Base-by-base conservation (phyloP, 805 yeast species). In the Metschnikowia picachoensis region DNA sequence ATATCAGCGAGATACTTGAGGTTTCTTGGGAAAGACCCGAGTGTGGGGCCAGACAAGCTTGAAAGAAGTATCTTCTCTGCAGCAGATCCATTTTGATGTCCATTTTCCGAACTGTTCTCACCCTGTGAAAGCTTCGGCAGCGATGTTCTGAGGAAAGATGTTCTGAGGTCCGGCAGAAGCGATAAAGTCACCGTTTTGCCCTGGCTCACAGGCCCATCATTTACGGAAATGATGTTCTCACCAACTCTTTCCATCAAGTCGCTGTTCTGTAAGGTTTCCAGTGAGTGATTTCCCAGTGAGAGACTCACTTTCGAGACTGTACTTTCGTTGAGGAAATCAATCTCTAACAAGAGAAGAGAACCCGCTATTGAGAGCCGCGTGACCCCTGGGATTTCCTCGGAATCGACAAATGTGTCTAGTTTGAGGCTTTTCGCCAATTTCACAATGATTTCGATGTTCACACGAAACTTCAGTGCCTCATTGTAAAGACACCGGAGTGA, bases 381-480 rank as follows among this genome's bases (percentile, higher is more conserved):
- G 13, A 39, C 20, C 35, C 38, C 43, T 1, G 41, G 41, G 7
- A 42, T 32, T 34, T 31, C 47, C 39, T 67, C 66, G 30, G 65
- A 61, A 48, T 72, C 77, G 40, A 69, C 60, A 44, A 68, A 72
- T 1, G 77, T 72, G 46, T 72, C 77, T 9, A 72, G 57, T 38
- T 61, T 64, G 50, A 72, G 59, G 44, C 64, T 69, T 44, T 68
- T 72, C 14, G 76, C 72, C 31, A 72, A 58, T 36, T 64, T 63
- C 49, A 68, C 74, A 25, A 72, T 58, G 37, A 68, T 51, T 30
- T 70, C 75, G 20, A 72, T 59, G 13, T 73, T 64, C 6, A 67
- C 49, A 9, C 51, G 56, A 54, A 65, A 71, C 16, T 58, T 55
- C 17, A 52, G 46, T 1, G 74, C 60, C 42, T 66, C 60, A 25